These are phyloP conservation scores for Cyberlindnera euphorbiiphila DNA, from an alignment of 805 yeast genomes.

Conservation along the genomic window DNA sequence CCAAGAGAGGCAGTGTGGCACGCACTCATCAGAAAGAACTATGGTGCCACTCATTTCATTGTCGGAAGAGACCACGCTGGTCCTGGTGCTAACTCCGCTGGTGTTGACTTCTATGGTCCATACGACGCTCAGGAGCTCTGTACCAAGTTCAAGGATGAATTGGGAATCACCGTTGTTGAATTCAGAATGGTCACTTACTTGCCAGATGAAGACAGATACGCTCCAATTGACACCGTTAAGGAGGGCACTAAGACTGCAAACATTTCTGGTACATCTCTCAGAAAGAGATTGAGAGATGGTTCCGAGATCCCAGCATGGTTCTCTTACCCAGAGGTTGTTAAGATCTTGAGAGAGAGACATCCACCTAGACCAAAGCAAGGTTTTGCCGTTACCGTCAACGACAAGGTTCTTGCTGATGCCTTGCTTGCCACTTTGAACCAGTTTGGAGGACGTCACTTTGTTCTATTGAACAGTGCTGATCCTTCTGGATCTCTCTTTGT, in stretches of 20 bases:
- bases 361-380: slow-evolving; percentile 93
- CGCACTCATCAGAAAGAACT: slow-evolving; percentile 92
- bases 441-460: slow-evolving; percentile 72
- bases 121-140: slow-evolving; percentile 94
- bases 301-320: slow-evolving; percentile 94
- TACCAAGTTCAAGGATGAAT: slow-evolving; percentile 67
- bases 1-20: slow-evolving; percentile 99
- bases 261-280: slow-evolving; percentile 91
- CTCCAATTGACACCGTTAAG: slow-evolving; percentile 91
- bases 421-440: slow-evolving; percentile 88
- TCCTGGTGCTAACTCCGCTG: slow-evolving; percentile 84
- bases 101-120: slow-evolving; percentile 94
- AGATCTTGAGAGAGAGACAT: slow-evolving; percentile 83
- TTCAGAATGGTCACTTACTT: slow-evolving; percentile 95
- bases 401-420: slow-evolving; percentile 72
- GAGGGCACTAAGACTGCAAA: slow-evolving; percentile 76
- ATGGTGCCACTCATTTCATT: slow-evolving; percentile 94
- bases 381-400: slow-evolving; percentile 66
- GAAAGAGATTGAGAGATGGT: slow-evolving; percentile 83
- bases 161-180: slow-evolving; percentile 88
- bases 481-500: slow-evolving; percentile 51
- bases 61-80: slow-evolving; percentile 99
- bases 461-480: slow-evolving; percentile 39
- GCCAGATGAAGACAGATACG: slow-evolving; percentile 92
- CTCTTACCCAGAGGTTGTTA: slow-evolving; percentile 94